Percentiles rank a stretch among this genome's conserved stretches.
These are phyloP conservation scores for Aspergillus sp. DNA, from an alignment of 2,329 filamentous ascomycete genomes.

Conservation along the genomic window DNA sequence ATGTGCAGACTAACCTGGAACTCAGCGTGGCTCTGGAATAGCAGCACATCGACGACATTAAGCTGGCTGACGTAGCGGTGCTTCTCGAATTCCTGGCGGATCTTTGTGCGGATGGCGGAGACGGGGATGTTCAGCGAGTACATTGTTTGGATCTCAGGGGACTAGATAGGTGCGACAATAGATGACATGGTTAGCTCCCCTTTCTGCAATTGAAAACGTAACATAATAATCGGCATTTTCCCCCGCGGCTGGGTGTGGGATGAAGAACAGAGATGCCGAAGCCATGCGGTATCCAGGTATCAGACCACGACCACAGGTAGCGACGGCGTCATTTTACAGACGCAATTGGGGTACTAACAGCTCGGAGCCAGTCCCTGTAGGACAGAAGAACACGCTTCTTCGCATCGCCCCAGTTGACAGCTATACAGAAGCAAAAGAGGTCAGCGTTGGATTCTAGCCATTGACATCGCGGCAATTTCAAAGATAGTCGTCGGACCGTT, in stretches of 20 bases:
- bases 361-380: constrained; percentile 94
- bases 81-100: constrained; percentile 95
- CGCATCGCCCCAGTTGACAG: constrained; percentile 85
- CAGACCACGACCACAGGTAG: not conserved
- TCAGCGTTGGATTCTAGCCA: constrained; percentile 26
- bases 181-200: not conserved
- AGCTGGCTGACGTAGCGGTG: constrained; percentile 92
- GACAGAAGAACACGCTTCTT: constrained; percentile 80
- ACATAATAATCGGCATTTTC: not conserved
- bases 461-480: constrained; percentile 23
- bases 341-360: constrained; percentile 63
- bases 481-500: constrained; percentile 22
- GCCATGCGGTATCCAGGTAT: not conserved
- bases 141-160: constrained; percentile 95
- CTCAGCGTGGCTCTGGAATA: constrained; percentile 89
- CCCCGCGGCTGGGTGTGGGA: not conserved
- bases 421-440: constrained; percentile 49
- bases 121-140: constrained; percentile 91
- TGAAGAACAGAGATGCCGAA: not conserved
- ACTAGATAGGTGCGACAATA: constrained; percentile 55
- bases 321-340: not conserved
- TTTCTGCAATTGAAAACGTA: not conserved
- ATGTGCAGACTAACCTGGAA: constrained; percentile 70
- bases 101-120: constrained; percentile 83
- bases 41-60: constrained; percentile 79